Conservation (phyloP, 106 monocot genomes). For the Dioscorea dumetorum region DNA sequence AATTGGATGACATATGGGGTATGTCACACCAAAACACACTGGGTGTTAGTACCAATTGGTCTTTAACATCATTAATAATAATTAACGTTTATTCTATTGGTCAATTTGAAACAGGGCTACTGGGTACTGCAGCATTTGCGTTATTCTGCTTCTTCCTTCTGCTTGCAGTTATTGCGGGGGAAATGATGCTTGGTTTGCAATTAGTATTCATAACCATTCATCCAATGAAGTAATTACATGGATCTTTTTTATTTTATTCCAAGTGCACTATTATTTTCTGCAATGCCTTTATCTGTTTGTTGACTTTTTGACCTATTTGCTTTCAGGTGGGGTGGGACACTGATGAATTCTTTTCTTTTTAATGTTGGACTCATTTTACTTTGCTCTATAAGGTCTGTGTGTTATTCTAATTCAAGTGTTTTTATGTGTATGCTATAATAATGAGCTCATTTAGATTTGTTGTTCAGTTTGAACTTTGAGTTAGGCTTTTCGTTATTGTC, state of each 20-base stretch:
- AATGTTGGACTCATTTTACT: slow-evolving; percentile 96
- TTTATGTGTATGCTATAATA: too few relatives aligned
- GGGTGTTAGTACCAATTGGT: neutral
- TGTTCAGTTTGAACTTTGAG: too few relatives aligned
- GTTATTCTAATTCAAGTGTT: neutral
- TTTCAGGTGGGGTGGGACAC: slow-evolving; percentile 93
- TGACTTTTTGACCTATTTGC: slow-evolving; percentile 4
- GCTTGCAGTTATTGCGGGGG: slow-evolving; percentile 91
- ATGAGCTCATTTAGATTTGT: too few relatives aligned
- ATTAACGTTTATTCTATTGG: neutral
- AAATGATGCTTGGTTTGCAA: slow-evolving; percentile 94
- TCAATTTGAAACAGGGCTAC: slow-evolving; percentile 49
- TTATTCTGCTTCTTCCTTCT: slow-evolving; percentile 98
- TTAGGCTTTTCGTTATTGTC: too few relatives aligned
- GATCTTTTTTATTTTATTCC: neutral
- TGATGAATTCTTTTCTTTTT: slow-evolving; percentile 99
- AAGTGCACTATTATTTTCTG: neutral
- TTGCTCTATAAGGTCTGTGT: slow-evolving; percentile 84
- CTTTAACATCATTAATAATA: neutral
- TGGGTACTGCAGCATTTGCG: slow-evolving; percentile 95
- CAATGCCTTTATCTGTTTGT: neutral
- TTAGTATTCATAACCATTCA: slow-evolving; percentile 94
- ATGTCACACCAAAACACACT: slow-evolving; percentile 14
- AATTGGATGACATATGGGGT: slow-evolving; percentile 97
- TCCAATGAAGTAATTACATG: slow-evolving; percentile 87